Conservation (phyloP, 257 asterid species). For the Hygrophila difformis region DNA sequence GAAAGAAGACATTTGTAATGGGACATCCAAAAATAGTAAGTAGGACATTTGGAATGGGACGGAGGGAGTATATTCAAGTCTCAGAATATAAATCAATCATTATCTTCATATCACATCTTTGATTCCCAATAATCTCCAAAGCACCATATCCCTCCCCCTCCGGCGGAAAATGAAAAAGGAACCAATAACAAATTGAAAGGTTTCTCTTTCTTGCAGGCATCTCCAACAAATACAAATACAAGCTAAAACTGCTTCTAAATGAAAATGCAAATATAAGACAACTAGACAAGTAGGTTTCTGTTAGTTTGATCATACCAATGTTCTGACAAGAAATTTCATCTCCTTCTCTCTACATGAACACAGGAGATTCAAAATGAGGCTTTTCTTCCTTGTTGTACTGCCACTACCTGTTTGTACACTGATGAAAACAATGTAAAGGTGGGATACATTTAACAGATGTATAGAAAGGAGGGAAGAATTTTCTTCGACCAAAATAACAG, state of each 20-base stretch:
- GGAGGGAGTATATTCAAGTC: too few relatives aligned
- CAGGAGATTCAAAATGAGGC: conserved; percentile 74
- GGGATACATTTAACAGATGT: conserved; percentile 17
- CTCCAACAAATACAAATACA: conserved; percentile 10
- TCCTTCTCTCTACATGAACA: conserved; percentile 90
- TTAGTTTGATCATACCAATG: conserved; percentile 49
- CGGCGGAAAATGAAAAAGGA: not conserved
- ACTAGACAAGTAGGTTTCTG: conserved; percentile 12
- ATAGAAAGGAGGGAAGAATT: conserved; percentile 10
- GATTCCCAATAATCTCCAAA: too few relatives aligned
- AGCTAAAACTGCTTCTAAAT: conserved; percentile 5
- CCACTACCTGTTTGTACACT: conserved; percentile 92
- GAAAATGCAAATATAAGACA: not conserved
- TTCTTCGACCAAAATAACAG: not conserved
- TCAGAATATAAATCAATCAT: too few relatives aligned
- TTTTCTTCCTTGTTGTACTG: conserved; percentile 68
- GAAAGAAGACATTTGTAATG: too few relatives aligned
- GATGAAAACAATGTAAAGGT: conserved; percentile 36
- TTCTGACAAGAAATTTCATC: conserved; percentile 83
- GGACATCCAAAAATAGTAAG: too few relatives aligned
- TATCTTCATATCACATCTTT: not conserved
- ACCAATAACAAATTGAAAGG: not conserved
- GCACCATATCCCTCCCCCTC: too few relatives aligned
- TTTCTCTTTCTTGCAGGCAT: conserved; percentile 13
- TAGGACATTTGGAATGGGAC: too few relatives aligned